These are phyloP conservation scores for Stephanocyclus meneghinianus DNA, from an alignment of 352 stramenopile species.

Conservation along the genomic window DNA sequence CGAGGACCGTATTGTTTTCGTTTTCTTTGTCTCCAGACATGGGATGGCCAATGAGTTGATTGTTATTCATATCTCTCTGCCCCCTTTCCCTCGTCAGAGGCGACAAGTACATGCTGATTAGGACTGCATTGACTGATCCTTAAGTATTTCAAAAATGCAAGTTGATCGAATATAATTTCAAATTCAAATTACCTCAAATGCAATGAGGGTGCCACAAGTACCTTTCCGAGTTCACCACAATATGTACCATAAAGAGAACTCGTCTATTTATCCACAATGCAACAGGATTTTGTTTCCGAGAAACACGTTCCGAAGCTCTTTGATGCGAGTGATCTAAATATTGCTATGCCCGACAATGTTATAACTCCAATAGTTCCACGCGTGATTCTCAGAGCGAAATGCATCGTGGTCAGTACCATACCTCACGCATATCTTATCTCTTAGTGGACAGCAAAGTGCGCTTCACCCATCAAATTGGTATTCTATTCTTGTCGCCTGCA, in stretches of 20 bases:
- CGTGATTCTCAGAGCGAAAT: neutral
- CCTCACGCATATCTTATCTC: too few relatives aligned
- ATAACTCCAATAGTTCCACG: neutral
- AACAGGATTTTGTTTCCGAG: neutral
- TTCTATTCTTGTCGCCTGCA: neutral
- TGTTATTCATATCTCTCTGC: constrained; percentile 10
- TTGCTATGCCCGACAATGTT: neutral
- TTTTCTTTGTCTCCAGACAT: neutral
- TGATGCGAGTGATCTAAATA: neutral
- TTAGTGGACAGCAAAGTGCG: neutral
- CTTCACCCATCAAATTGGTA: neutral
- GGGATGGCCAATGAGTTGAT: constrained; percentile 17
- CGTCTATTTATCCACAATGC: neutral
- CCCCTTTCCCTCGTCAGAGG: neutral
- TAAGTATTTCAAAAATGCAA: neutral
- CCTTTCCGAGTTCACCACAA: neutral
- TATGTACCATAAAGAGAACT: too few relatives aligned
- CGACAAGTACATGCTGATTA: neutral
- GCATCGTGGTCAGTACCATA: neutral
- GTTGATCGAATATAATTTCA: neutral
- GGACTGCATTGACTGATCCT: neutral
- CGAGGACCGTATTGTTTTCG: neutral
- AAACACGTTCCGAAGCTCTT: constrained; percentile 1
- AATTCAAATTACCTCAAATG: neutral
- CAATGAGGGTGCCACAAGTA: neutral